Evolutionary conservation across 768 basidiomycete species (phyloP).

Genomic region (Cystoderma amianthinum): DNA sequence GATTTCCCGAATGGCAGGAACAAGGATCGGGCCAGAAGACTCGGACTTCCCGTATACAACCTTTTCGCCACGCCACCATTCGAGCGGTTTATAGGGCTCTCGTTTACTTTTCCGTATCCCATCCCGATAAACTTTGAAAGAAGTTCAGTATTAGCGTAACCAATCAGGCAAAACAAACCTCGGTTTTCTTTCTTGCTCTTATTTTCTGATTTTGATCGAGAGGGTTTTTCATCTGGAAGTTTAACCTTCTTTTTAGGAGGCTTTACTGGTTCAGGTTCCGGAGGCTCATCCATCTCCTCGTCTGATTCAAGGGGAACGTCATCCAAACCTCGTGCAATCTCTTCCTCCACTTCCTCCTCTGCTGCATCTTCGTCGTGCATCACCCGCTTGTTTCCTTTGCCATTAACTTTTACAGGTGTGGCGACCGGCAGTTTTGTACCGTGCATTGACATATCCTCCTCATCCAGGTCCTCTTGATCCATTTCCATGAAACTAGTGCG

Average conservation of each 20-base stretch:
- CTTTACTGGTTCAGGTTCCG: slow-evolving; percentile 21
- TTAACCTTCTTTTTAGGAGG: slow-evolving; percentile 28
- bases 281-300: slow-evolving; percentile 22
- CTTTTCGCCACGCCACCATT: slow-evolving; percentile 91
- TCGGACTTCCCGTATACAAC: slow-evolving; percentile 66
- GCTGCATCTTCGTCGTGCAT: slow-evolving; percentile 20
- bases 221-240: slow-evolving; percentile 10
- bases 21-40: slow-evolving; percentile 35
- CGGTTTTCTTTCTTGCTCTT: slow-evolving; percentile 34
- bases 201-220: slow-evolving; percentile 12
- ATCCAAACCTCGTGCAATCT: slow-evolving; percentile 32
- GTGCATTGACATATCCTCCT: slow-evolving; percentile 22
- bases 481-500: slow-evolving; percentile 41
- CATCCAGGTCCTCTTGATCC: slow-evolving; percentile 41
- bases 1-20: slow-evolving; percentile 70
- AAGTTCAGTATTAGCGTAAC: background rate
- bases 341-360: slow-evolving; percentile 30
- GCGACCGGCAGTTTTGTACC: background rate
- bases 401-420: background rate
- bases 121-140: slow-evolving; percentile 25
- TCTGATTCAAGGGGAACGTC: slow-evolving; percentile 26
- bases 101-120: slow-evolving; percentile 71
- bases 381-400: slow-evolving; percentile 14
- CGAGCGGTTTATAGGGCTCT: slow-evolving; percentile 64
- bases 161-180: slow-evolving; percentile 15